phyloP scores from a whole-genome alignment of 805 yeast species.

The Sungouiozyma intestinalis region DNA sequence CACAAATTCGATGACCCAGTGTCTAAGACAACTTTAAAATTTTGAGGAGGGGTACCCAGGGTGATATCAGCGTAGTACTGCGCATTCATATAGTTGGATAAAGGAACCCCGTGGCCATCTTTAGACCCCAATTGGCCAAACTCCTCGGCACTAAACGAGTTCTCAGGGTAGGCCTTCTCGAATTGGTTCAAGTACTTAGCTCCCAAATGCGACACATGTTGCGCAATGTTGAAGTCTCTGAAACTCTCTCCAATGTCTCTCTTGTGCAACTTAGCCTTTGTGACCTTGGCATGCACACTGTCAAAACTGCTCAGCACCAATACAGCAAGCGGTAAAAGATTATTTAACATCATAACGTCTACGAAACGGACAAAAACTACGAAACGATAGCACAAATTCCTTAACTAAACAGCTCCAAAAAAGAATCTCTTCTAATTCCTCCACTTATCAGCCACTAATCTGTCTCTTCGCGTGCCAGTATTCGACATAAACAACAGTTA shows the following conservation, averaged over 20 bases:
- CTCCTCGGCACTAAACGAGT: slow-evolving; percentile 19
- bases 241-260: slow-evolving; percentile 37
- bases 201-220: slow-evolving; percentile 49
- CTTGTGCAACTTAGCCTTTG: slow-evolving; percentile 49
- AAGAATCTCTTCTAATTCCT: too few relatives aligned
- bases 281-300: slow-evolving; percentile 39
- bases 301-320: slow-evolving; percentile 15
- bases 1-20: slow-evolving; percentile 96
- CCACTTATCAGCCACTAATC: too few relatives aligned
- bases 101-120: slow-evolving; percentile 60
- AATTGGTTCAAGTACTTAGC: slow-evolving; percentile 48
- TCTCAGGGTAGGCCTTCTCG: slow-evolving; percentile 36
- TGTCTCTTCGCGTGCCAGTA: too few relatives aligned
- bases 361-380: slow-evolving; percentile 1
- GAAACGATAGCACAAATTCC: background rate
- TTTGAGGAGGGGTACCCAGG: slow-evolving; percentile 88
- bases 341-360: slow-evolving; percentile 13
- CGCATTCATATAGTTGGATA: slow-evolving; percentile 89
- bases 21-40: slow-evolving; percentile 87
- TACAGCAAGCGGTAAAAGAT: slow-evolving; percentile 23
- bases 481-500: too few relatives aligned
- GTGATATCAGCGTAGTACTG: slow-evolving; percentile 90
- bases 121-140: slow-evolving; percentile 10
- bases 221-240: slow-evolving; percentile 38
- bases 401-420: too few relatives aligned